Conservation (phyloP, 1,284 basidiomycete species). For the Ceratobasidium sp. region DNA sequence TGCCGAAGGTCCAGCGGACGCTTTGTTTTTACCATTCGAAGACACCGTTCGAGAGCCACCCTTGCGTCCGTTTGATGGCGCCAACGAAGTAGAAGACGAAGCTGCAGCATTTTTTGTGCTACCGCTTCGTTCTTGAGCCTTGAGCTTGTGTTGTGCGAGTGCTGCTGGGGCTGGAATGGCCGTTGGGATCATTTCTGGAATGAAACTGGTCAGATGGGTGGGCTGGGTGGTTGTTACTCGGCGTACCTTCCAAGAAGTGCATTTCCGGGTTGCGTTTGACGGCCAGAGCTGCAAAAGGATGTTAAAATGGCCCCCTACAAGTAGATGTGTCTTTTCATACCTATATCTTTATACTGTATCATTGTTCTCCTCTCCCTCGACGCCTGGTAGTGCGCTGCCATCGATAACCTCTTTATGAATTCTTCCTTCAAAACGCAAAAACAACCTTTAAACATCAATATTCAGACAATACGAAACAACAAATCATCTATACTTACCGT, state of each 20-base stretch:
- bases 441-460: constrained; percentile 3
- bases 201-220: background rate
- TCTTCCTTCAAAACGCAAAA: constrained; percentile 64
- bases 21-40: constrained; percentile 31
- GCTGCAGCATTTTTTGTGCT: background rate
- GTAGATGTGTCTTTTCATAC: constrained; percentile 60
- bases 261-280: constrained; percentile 79
- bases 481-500: constrained; percentile 59
- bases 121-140: constrained; percentile 12
- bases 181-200: constrained; percentile 49
- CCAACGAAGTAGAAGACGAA: background rate
- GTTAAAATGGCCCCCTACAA: constrained; percentile 13
- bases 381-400: constrained; percentile 73
- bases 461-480: background rate
- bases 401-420: constrained; percentile 75
- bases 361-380: constrained; percentile 74
- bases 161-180: constrained; percentile 48
- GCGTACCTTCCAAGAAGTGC: constrained; percentile 74
- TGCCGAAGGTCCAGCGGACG: constrained; percentile 11
- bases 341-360: constrained; percentile 78
- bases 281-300: constrained; percentile 64
- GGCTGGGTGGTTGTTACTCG: background rate
- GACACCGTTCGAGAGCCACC: background rate
- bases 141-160: constrained; percentile 45
- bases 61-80: constrained; percentile 30